Conservation (phyloP, 768 basidiomycete species). For the Pilatotrama ljubarskyi region DNA sequence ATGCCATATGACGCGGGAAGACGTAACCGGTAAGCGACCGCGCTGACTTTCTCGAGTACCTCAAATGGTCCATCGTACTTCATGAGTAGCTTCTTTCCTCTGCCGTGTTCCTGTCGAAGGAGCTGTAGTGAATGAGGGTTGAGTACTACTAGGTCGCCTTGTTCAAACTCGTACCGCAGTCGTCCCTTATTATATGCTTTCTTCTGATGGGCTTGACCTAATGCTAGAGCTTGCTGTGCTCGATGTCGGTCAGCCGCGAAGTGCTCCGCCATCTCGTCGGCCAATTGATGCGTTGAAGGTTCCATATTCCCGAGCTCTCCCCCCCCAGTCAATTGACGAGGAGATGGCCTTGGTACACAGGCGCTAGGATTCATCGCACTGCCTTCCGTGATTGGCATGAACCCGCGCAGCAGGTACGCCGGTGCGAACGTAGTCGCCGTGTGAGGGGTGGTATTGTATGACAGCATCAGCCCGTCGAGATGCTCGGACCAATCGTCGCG, state of each 20-base stretch:
- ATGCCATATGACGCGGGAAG: constrained; percentile 33
- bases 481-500: constrained; percentile 30
- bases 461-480: constrained; percentile 27
- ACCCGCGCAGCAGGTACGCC: constrained; percentile 32
- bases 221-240: constrained; percentile 13
- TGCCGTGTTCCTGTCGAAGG: constrained; percentile 25
- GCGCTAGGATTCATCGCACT: background rate
- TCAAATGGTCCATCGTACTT: constrained; percentile 37
- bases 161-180: constrained; percentile 25
- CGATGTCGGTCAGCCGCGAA: constrained; percentile 8
- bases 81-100: constrained; percentile 32
- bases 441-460: constrained; percentile 36
- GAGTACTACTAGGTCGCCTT: constrained; percentile 33
- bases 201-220: constrained; percentile 12
- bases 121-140: constrained; percentile 30
- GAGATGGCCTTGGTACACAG: background rate
- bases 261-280: constrained; percentile 8
- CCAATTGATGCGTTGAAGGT: background rate
- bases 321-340: background rate
- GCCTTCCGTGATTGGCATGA: constrained; percentile 22
- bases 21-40: constrained; percentile 31
- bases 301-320: background rate
- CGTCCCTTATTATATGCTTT: constrained; percentile 23
- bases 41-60: constrained; percentile 29
- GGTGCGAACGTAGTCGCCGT: constrained; percentile 32